phyloP scores from a whole-genome alignment of 2,329 filamentous ascomycete genomes.

The Cordyceps javanica region DNA sequence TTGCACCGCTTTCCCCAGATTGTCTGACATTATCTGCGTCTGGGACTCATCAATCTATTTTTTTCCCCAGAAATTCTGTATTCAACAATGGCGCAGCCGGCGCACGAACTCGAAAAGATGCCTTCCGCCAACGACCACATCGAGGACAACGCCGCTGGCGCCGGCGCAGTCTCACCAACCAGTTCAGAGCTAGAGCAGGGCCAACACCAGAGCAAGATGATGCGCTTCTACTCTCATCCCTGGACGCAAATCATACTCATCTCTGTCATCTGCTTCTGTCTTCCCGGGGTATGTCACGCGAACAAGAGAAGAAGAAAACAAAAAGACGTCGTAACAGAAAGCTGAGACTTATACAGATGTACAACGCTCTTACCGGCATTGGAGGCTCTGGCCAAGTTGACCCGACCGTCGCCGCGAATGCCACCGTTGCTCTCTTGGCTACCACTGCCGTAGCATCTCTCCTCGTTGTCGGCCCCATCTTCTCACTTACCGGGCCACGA shows the following conservation, averaged over 20 bases:
- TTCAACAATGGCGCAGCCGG: slow-evolving; percentile 18
- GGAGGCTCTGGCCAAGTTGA: slow-evolving; percentile 41
- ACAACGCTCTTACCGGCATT: slow-evolving; percentile 39
- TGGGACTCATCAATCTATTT: background rate
- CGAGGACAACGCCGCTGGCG: slow-evolving; percentile 1
- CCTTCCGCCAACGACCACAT: slow-evolving; percentile 7
- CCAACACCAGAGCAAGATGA: slow-evolving; percentile 16
- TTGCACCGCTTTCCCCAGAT: background rate
- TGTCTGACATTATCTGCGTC: background rate
- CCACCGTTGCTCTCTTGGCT: slow-evolving; percentile 37
- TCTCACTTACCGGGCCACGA: slow-evolving; percentile 35
- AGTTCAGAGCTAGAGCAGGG: slow-evolving; percentile 7
- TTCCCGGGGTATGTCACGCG: slow-evolving; percentile 32
- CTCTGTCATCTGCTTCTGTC: slow-evolving; percentile 43
- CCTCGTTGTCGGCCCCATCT: slow-evolving; percentile 38
- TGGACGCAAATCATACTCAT: slow-evolving; percentile 44
- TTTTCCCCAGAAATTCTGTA: background rate
- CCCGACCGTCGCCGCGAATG: slow-evolving; percentile 38
- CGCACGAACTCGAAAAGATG: slow-evolving; percentile 22
- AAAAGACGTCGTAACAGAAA: background rate
- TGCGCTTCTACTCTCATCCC: slow-evolving; percentile 32
- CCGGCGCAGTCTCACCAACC: background rate
- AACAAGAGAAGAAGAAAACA: background rate
- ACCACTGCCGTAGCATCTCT: slow-evolving; percentile 37
- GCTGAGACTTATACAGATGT: slow-evolving; percentile 30